Evolutionary conservation across 306 rosid species (phyloP).

Genomic region (Betula pendula): DNA sequence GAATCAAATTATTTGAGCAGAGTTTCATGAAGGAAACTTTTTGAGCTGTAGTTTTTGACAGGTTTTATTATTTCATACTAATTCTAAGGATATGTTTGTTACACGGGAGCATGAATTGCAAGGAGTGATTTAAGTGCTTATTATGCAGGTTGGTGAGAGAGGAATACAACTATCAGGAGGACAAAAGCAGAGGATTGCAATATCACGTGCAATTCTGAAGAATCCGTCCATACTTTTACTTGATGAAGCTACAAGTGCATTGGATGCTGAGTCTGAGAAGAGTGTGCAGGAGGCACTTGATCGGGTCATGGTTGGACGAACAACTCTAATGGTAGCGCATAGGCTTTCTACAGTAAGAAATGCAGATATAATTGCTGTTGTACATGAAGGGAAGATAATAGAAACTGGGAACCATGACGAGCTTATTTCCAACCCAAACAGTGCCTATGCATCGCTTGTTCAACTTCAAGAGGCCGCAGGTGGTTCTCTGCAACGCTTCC

Average conservation of each 20-base stretch:
- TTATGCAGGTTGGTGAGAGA: constrained; percentile 91
- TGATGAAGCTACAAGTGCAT: constrained; percentile 97
- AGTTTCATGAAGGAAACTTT: constrained; percentile 14
- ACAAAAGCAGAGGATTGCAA: constrained; percentile 93
- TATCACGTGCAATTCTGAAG: constrained; percentile 87
- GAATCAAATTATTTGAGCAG: no score
- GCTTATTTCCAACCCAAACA: constrained; percentile 66
- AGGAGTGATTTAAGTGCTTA: neutral
- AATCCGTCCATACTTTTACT: constrained; percentile 79
- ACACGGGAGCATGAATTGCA: no score
- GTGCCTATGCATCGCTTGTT: constrained; percentile 81
- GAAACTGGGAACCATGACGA: constrained; percentile 91
- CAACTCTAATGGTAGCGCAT: constrained; percentile 88
- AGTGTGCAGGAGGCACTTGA: constrained; percentile 98
- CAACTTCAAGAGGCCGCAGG: constrained; percentile 65
- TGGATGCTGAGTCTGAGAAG: constrained; percentile 94
- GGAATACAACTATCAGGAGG: constrained; percentile 97
- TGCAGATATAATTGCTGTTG: constrained; percentile 83
- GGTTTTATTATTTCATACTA: no score
- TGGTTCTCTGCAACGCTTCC: constrained; percentile 57
- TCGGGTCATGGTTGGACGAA: constrained; percentile 92
- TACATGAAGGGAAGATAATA: constrained; percentile 81
- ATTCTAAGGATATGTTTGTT: no score
- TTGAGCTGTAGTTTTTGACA: no score
- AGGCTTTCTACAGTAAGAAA: constrained; percentile 89